phyloP scores from a whole-genome alignment of 257 asterid genomes.

The Solanum neorickii region DNA sequence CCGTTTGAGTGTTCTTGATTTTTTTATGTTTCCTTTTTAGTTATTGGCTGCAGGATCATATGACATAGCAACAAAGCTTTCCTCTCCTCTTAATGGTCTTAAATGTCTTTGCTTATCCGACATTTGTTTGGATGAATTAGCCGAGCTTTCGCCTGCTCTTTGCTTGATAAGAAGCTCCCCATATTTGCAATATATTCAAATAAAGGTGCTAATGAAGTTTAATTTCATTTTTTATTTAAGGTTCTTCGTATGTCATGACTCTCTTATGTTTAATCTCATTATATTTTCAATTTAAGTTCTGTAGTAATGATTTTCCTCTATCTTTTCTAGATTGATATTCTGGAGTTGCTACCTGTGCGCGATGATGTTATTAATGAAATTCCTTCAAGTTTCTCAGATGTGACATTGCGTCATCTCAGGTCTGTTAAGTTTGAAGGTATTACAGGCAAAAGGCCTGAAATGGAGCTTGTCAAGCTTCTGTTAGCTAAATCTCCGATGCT shows the following conservation, averaged over 20 bases:
- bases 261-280: neutral
- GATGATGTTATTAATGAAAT: neutral
- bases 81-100: neutral
- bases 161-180: slow-evolving; percentile 9
- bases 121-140: neutral
- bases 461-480: neutral
- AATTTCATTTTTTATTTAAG: neutral
- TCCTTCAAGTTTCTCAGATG: neutral
- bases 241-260: neutral
- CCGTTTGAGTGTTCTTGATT: neutral
- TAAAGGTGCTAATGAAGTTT: neutral
- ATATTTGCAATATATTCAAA: neutral
- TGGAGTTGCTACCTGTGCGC: neutral
- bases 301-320: neutral
- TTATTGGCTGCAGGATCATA: neutral
- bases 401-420: neutral
- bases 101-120: neutral
- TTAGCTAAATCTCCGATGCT: neutral
- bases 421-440: neutral
- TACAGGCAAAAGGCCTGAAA: neutral
- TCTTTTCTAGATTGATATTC: neutral
- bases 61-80: neutral
- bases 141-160: neutral
- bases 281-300: neutral
- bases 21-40: neutral